Percentiles rank a stretch among this genome's conserved stretches.
Evolutionary conservation across 805 yeast genomes (phyloP).

Genomic region (Candida vartiovaarae): DNA sequence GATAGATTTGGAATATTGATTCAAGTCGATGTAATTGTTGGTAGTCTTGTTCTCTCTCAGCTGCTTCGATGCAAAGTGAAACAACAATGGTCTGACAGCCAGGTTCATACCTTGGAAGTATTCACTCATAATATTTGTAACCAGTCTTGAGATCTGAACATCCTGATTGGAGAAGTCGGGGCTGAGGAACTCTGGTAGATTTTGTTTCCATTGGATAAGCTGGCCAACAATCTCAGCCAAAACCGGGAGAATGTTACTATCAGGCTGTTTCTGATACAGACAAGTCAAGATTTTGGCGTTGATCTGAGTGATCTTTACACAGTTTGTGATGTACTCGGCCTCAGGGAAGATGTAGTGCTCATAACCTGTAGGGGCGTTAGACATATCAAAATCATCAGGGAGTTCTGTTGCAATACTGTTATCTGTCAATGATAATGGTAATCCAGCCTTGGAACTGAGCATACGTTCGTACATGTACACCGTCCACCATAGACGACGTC

Average conservation of each 20-base stretch:
- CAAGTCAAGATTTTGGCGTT: conserved; percentile 67
- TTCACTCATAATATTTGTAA: conserved; percentile 73
- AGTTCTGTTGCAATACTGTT: conserved; percentile 74
- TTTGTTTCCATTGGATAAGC: conserved; percentile 59
- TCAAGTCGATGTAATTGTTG: conserved; percentile 54
- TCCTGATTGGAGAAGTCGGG: conserved; percentile 51
- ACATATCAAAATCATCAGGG: conserved; percentile 66
- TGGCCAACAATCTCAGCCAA: conserved; percentile 64
- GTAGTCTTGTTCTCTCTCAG: conserved; percentile 40
- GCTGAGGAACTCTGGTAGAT: conserved; percentile 54
- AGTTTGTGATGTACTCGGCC: conserved; percentile 67
- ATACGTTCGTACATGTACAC: conserved; percentile 77
- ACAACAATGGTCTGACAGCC: conserved; percentile 69
- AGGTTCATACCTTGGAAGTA: conserved; percentile 77
- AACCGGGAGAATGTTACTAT: conserved; percentile 66
- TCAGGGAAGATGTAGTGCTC: conserved; percentile 69
- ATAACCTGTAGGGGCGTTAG: conserved; percentile 51
- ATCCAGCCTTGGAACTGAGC: conserved; percentile 77
- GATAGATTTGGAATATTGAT: conserved; percentile 60
- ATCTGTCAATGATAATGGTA: conserved; percentile 73
- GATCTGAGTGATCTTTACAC: conserved; percentile 73
- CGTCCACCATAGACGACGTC: conserved; percentile 84
- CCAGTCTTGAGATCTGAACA: conserved; percentile 54
- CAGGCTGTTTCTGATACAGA: conserved; percentile 69
- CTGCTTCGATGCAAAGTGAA: conserved; percentile 68